Evolutionary conservation across 139 green algal species (phyloP).

Genomic region (Chlamydomonas sp.): DNA sequence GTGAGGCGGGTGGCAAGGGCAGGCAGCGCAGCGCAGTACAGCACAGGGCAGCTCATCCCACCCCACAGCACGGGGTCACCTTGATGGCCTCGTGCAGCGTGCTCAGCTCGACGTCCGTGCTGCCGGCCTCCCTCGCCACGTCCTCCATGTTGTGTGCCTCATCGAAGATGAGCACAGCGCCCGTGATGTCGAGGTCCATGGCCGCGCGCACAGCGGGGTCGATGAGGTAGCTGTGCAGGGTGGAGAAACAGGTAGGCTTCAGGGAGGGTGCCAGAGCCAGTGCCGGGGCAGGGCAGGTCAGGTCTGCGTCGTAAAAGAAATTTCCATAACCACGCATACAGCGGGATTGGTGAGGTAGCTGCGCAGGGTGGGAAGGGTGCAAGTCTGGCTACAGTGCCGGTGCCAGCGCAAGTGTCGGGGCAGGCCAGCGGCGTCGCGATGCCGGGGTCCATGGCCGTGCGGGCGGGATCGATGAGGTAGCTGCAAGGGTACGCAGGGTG

Average conservation of each 20-base stretch:
- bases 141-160: constrained; percentile 98
- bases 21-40: no score
- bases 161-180: constrained; percentile 85
- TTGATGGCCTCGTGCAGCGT: constrained; percentile 43
- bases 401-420: constrained; percentile 92
- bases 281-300: no score
- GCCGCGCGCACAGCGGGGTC: constrained; percentile 53
- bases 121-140: constrained; percentile 47
- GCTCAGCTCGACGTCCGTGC: constrained; percentile 51
- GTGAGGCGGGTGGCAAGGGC: no score
- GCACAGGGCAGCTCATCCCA: no score
- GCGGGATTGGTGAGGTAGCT: constrained; percentile 49
- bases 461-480: constrained; percentile 50
- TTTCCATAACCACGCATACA: constrained; percentile 56
- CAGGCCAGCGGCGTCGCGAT: constrained; percentile 75
- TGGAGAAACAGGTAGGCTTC: no score
- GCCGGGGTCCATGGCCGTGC: constrained; percentile 62
- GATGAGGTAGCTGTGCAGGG: constrained; percentile 43
- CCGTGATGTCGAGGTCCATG: constrained; percentile 65
- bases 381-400: no score
- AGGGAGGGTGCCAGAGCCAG: no score
- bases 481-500: no score
- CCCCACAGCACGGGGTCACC: no score
- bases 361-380: no score
- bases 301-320: constrained; percentile 95